These are phyloP conservation scores for Clitopilus hobsonii DNA, from an alignment of 768 basidiomycete genomes.

Conservation along the genomic window DNA sequence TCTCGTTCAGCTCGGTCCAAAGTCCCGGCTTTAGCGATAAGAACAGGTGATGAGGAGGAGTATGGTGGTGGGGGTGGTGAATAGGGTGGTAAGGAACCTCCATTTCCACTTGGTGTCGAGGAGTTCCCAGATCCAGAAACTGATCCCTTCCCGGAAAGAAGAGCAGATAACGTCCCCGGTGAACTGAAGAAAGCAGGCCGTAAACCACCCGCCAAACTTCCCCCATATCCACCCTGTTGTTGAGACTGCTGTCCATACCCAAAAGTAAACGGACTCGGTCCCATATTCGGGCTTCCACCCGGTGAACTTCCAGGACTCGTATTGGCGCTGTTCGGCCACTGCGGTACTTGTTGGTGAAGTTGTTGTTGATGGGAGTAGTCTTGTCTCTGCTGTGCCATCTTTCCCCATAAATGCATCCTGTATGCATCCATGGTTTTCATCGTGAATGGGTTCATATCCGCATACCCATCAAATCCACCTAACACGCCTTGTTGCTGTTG, in stretches of 20 bases:
- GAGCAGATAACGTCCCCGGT: slow-evolving; percentile 4
- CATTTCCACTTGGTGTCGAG: slow-evolving; percentile 8
- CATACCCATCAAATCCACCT: slow-evolving; percentile 69
- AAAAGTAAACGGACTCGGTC: slow-evolving; percentile 12
- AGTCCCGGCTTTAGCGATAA: slow-evolving; percentile 1
- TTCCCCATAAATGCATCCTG: slow-evolving; percentile 90
- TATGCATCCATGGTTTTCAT: slow-evolving; percentile 84
- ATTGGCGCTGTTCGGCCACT: slow-evolving; percentile 15
- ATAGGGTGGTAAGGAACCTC: slow-evolving; percentile 3
- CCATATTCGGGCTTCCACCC: slow-evolving; percentile 18
- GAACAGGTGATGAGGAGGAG: slow-evolving; percentile 12
- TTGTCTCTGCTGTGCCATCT: slow-evolving; percentile 71
- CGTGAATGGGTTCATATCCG: slow-evolving; percentile 79
- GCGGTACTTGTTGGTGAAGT: slow-evolving; percentile 31
- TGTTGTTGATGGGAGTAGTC: slow-evolving; percentile 25
- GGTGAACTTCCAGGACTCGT: slow-evolving; percentile 11
- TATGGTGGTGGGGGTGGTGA: slow-evolving; percentile 9
- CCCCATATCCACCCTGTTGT: neutral
- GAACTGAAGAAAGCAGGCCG: slow-evolving; percentile 23
- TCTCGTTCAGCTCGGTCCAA: slow-evolving; percentile 22
- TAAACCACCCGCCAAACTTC: neutral
- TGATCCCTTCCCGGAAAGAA: neutral
- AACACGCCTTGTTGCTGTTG: slow-evolving; percentile 6
- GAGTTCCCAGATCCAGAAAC: slow-evolving; percentile 38
- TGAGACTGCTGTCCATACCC: slow-evolving; percentile 7